Base-by-base conservation (phyloP, 257 asterid genomes). In the Solanum piurae region DNA sequence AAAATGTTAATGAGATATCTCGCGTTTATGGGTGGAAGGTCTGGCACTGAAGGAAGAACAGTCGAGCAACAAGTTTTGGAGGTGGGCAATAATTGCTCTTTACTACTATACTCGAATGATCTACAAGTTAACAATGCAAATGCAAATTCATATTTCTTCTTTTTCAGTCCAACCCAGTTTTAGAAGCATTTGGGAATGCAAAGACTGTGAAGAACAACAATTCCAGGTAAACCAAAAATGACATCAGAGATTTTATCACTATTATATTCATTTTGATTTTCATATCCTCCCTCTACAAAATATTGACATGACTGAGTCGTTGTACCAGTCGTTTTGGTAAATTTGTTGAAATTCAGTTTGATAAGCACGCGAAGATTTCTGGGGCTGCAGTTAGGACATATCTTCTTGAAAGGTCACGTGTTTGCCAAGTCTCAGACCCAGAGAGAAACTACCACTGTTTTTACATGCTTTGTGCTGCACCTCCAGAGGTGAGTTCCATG, bases 381-480 rank as follows among this genome's bases (percentile, higher is more conserved):
- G 99, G 99, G 88, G 99, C 99, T 31, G 99, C 99, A 68, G 95
- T 97, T 31, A 90, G 98, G 90, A 97, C 99, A 18, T 97, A 97
- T 87, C 95, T 97, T 36, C 95, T 97, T 3, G 99, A 97, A 92
- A 91, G 99, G 92, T 95, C 98, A 12, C 98, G 98, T 13, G 99
- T 97, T 88, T 97, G 98, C 92, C 98, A 97, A 92, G 97, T 94
- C 66, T 95, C 98, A 85, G 97, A 97, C 90, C 99, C 98, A 13
- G 98, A 95, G 91, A 93, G 99, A 91, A 97, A 97, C 69, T 97
- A 97, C 90, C 99, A 97, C 89, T 95, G 98, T 89, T 97, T 97
- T 84, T 97, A 97, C 91, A 94, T 97, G 97, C 98, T 97, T 66
- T 97, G 99, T 87, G 91, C 99, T 38, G 98, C 98, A n/a, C 98